Conservation (phyloP, 129 eudicot genomes). For the Glebionis coronaria region DNA sequence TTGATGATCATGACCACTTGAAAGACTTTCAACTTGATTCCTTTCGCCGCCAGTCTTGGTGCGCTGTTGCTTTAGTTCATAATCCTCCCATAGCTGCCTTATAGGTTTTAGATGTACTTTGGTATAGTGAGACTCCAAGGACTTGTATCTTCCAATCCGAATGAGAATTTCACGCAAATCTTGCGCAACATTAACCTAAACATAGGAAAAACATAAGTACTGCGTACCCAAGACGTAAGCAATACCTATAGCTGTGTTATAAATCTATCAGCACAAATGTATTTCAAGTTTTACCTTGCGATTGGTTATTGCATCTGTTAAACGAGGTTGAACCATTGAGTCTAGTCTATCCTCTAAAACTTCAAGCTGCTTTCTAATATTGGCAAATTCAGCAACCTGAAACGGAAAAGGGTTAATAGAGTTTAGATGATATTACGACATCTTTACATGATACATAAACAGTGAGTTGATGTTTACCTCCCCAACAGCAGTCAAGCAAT, state of each 20-base stretch:
- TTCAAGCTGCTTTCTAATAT: conserved; percentile 97
- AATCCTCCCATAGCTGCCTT: conserved; percentile 90
- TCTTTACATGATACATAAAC: conserved; percentile 5
- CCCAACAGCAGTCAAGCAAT: conserved; percentile 95
- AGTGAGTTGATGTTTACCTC: conserved; percentile 48
- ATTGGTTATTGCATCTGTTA: conserved; percentile 82
- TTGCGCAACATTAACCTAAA: conserved; percentile 82
- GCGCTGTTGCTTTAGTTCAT: conserved; percentile 61
- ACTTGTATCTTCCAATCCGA: conserved; percentile 89
- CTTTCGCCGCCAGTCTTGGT: conserved; percentile 56
- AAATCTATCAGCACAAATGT: conserved; percentile 2
- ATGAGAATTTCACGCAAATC: conserved; percentile 88
- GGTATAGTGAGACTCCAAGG: conserved; percentile 76
- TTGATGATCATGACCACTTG: conserved; percentile 51
- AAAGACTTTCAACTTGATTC: conserved; percentile 50
- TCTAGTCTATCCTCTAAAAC: conserved; percentile 97
- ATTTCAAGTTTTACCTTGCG: conserved; percentile 56
- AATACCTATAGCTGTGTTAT: neutral
- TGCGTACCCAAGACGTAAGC: neutral
- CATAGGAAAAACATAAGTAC: conserved; percentile 1
- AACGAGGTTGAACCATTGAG: conserved; percentile 97
- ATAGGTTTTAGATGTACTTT: conserved; percentile 82
- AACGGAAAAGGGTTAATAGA: conserved; percentile 6
- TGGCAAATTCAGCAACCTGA: conserved; percentile 99
- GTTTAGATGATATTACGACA: conserved; percentile 1